These are phyloP conservation scores for Pelargonium australe DNA, from an alignment of 441 rosid species.

Conservation along the genomic window DNA sequence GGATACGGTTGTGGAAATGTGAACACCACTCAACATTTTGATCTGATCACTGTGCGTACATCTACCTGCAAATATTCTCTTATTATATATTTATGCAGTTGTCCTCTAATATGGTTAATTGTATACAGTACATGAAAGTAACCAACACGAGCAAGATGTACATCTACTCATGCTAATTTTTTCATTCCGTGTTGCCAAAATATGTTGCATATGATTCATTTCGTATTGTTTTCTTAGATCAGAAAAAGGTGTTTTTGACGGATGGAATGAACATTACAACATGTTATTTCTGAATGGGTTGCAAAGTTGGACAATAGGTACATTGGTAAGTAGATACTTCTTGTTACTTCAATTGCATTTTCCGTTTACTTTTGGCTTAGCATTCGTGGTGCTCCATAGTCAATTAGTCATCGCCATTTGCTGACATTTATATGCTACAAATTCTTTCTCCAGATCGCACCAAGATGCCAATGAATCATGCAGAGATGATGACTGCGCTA, in stretches of 20 bases:
- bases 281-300: slow-evolving; percentile 63
- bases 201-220: slow-evolving; percentile 12
- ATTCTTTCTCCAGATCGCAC: slow-evolving; percentile 48
- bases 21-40: neutral
- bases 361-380: neutral
- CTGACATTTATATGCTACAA: neutral
- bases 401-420: neutral
- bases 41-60: neutral
- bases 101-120: neutral
- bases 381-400: neutral
- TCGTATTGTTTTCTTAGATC: slow-evolving; percentile 39
- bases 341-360: neutral
- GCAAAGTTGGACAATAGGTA: slow-evolving; percentile 54
- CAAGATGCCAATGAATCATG: slow-evolving; percentile 67
- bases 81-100: neutral
- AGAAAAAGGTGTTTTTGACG: slow-evolving; percentile 57
- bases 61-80: neutral
- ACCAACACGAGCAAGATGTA: slow-evolving; percentile 84
- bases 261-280: slow-evolving; percentile 57
- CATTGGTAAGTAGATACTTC: slow-evolving; percentile 46
- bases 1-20: neutral
- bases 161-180: slow-evolving; percentile 7
- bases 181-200: neutral
- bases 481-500: slow-evolving; percentile 53
- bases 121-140: slow-evolving; percentile 53